These are phyloP conservation scores for Acorus gramineus DNA, from an alignment of 106 monocot species.

Conservation along the genomic window DNA sequence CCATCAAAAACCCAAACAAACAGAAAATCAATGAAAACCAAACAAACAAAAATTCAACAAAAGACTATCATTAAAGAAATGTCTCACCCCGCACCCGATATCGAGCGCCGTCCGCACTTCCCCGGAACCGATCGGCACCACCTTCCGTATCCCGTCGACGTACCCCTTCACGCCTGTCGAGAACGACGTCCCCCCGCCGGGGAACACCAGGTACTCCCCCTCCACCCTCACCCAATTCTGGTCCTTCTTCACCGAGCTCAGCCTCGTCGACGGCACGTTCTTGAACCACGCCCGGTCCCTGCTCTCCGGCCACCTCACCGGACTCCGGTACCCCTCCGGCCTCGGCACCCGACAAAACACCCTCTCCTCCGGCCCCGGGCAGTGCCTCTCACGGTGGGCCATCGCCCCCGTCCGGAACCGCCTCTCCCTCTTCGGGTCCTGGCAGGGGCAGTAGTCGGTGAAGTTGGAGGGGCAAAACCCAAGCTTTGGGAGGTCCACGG, in stretches of 20 bases:
- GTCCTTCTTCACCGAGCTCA: conserved; percentile 46
- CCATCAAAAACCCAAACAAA: too few relatives aligned
- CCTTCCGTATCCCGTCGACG: conserved; percentile 35
- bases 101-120: conserved; percentile 60
- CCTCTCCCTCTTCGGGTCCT: conserved; percentile 48
- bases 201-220: conserved; percentile 67
- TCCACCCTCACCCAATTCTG: conserved; percentile 70
- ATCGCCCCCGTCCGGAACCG: conserved; percentile 23
- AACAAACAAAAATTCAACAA: background rate
- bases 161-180: conserved; percentile 53
- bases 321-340: conserved; percentile 41
- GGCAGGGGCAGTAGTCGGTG: conserved; percentile 77
- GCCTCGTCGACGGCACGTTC: conserved; percentile 58
- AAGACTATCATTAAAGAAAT: background rate
- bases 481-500: conserved; percentile 22
- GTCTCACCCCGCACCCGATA: conserved; percentile 73
- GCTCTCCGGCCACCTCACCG: conserved; percentile 55
- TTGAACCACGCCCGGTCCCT: conserved; percentile 51
- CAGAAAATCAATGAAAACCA: background rate
- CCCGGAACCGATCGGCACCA: conserved; percentile 46
- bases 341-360: conserved; percentile 39
- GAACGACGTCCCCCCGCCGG: conserved; percentile 83
- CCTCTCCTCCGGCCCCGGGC: conserved; percentile 29
- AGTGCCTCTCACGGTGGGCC: conserved; percentile 67
- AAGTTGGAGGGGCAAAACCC: conserved; percentile 50